Base-by-base conservation (phyloP, 192 early-diverging fungal species). In the Pecoramyces ruminantium region DNA sequence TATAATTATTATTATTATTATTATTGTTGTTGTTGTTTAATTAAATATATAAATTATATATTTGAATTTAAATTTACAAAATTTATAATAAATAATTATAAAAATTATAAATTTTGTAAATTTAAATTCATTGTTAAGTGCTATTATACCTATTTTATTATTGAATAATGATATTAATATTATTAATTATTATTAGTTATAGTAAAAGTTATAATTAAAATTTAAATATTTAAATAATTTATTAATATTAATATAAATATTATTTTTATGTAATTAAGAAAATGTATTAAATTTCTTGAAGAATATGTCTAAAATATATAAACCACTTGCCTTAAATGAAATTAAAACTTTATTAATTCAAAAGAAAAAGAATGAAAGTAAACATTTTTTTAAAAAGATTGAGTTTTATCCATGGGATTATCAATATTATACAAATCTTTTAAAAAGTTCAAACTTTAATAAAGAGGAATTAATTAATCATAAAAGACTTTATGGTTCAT, bases 241-340 rank as follows among this genome's bases (percentile, higher is more conserved):
- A n/a, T n/a, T n/a, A n/a, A n/a, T 51, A 42, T 18, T 16, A n/a
- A 11, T 40, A 21, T 18, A 67, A 29, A 18, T 27, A 29, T 34
- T 78, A 34, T 39, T n/a, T 14, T 21, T 79, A 81, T 13, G 80
- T n/a, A n/a, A n/a, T 51, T 6, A 82, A 91, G 93, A 90, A 81
- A 91, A 93, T 77, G 96, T 99, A 14, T 85, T 92, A 17, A 85
- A 89, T n/a, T 99, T 99, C 82, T 84, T 99, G 80, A 86, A 91
- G 29, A 91, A 90, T 3, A 85, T 98, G 29, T 87, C 92, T 0
- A 79, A 84, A 34, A 87, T 87, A 28, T 90, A 95, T 51, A 80
- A 81, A 58, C 92, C 93, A 3, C 80, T 83, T 21, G 92, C 90
- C 39, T 58, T 87, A 12, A 79, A 82, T 0, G 90, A 95, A 38